A percentile compares a stretch with the other conserved stretches of the same genome.
These are phyloP conservation scores for Fomitopsis schrenkii DNA, from an alignment of 1,284 basidiomycete genomes.

Conservation along the genomic window DNA sequence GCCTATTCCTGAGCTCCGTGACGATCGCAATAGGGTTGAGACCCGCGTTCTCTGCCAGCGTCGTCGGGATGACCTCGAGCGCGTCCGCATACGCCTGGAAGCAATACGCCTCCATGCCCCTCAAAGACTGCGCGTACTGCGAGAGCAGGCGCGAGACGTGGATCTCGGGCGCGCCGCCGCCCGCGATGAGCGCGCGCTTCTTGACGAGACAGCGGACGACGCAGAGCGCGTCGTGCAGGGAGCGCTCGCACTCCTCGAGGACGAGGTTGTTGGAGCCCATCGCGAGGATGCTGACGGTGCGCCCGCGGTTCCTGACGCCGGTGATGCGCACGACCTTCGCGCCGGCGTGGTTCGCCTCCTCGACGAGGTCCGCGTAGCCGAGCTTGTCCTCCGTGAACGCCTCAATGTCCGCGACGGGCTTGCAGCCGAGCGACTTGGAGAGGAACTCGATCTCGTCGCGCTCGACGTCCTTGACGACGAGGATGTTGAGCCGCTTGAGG, in stretches of 20 bases:
- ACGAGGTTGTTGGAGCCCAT: conserved; percentile 95
- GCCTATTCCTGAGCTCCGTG: conserved; percentile 95
- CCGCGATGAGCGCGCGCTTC: conserved; percentile 94
- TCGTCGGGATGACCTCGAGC: conserved; percentile 96
- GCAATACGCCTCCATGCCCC: conserved; percentile 99
- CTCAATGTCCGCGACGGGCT: conserved; percentile 97
- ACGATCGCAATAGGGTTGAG: conserved; percentile 98
- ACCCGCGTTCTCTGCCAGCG: conserved; percentile 97
- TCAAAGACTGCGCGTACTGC: conserved; percentile 91
- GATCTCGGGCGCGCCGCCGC: conserved; percentile 97
- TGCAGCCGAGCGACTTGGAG: conserved; percentile 91
- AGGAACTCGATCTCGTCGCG: conserved; percentile 99
- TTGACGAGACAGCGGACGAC: conserved; percentile 98
- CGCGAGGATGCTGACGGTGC: conserved; percentile 94
- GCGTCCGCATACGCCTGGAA: conserved; percentile 99
- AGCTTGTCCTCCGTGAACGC: conserved; percentile 99
- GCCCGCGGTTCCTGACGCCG: conserved; percentile 93
- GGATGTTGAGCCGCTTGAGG: conserved; percentile 95
- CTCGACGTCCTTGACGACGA: conserved; percentile 97
- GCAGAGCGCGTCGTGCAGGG: conserved; percentile 96
- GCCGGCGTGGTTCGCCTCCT: conserved; percentile 84
- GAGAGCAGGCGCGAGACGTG: conserved; percentile 94
- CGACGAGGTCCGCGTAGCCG: conserved; percentile 93
- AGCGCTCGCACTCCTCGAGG: conserved; percentile 95
- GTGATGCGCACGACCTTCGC: conserved; percentile 94